phyloP scores from a whole-genome alignment of 345 rosid species.

The Carallia brachiata region DNA sequence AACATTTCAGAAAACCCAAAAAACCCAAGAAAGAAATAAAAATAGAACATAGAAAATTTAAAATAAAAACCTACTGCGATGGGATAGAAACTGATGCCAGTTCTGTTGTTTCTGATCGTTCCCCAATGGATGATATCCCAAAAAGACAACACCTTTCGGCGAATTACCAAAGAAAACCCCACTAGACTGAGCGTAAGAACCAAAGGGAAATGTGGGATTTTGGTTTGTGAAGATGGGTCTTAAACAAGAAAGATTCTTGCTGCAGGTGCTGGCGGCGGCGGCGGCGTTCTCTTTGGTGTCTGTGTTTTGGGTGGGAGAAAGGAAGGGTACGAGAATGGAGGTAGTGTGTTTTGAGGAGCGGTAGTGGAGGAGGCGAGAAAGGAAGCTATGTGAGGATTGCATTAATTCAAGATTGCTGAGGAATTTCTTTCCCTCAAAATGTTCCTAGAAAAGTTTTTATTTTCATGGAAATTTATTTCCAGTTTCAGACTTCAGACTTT shows the following conservation, averaged over 20 bases:
- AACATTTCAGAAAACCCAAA: background rate
- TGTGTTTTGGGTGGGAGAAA: background rate
- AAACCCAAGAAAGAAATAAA: conserved; percentile 8
- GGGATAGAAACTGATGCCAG: conserved; percentile 23
- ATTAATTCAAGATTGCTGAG: conserved; percentile 19
- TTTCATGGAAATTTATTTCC: background rate
- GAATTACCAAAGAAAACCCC: conserved; percentile 18
- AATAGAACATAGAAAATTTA: background rate
- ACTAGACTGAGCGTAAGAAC: conserved; percentile 17
- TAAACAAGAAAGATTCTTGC: conserved; percentile 1
- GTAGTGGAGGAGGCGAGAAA: conserved; percentile 50
- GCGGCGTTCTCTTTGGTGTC: background rate
- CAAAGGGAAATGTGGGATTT: conserved; percentile 19
- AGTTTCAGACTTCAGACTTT: background rate
- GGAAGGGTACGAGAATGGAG: conserved; percentile 6
- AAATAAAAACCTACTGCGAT: conserved; percentile 40
- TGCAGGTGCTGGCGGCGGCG: background rate
- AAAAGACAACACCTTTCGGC: conserved; percentile 27
- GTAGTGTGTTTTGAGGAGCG: conserved; percentile 34
- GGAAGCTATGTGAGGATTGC: conserved; percentile 45
- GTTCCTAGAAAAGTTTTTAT: background rate
- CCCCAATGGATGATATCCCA: conserved; percentile 39
- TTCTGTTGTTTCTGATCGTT: conserved; percentile 15
- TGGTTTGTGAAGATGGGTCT: conserved; percentile 18
- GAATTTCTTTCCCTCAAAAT: background rate